A percentile compares a stretch with the other conserved stretches of the same genome.
Conservation (phyloP, 257 asterid species). For the Scutellaria baicalensis region DNA sequence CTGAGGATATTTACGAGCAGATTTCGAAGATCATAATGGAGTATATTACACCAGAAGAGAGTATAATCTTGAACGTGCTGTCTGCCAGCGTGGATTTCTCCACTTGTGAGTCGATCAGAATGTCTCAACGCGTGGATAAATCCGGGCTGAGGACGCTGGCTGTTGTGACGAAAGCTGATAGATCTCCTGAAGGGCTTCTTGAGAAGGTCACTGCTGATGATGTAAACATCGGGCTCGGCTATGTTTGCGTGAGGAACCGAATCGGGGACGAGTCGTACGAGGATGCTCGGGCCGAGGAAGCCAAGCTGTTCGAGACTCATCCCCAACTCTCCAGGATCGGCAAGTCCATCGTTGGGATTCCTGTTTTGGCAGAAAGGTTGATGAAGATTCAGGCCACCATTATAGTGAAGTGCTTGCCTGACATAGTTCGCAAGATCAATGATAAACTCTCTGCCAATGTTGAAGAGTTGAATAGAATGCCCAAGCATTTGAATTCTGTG, state of each 20-base stretch:
- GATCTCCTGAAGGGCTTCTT: no score
- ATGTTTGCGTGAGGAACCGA: constrained; percentile 15
- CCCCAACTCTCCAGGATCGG: constrained; percentile 12
- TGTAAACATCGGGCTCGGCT: constrained; percentile 14
- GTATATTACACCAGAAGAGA: no score
- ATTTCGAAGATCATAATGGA: no score
- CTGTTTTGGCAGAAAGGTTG: constrained; percentile 18
- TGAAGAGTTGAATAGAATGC: constrained; percentile 10
- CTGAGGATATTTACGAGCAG: no score
- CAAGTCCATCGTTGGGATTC: constrained; percentile 24
- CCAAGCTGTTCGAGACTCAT: constrained; percentile 16
- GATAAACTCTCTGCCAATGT: not conserved
- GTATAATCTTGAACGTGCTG: no score
- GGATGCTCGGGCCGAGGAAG: not conserved
- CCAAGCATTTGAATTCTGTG: not conserved
- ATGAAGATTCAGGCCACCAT: constrained; percentile 18
- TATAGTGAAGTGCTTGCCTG: constrained; percentile 14
- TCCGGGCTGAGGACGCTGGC: no score
- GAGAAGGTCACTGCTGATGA: constrained; percentile 17
- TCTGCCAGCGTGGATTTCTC: no score
- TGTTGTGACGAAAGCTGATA: no score
- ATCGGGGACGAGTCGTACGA: constrained; percentile 8
- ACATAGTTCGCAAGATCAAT: constrained; percentile 14
- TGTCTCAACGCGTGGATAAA: no score
- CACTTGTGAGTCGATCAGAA: no score